Percentiles rank a stretch among this genome's conserved stretches.
Evolutionary conservation across 768 basidiomycete genomes (phyloP).

Genomic region (Clitopilus passeckerianus): DNA sequence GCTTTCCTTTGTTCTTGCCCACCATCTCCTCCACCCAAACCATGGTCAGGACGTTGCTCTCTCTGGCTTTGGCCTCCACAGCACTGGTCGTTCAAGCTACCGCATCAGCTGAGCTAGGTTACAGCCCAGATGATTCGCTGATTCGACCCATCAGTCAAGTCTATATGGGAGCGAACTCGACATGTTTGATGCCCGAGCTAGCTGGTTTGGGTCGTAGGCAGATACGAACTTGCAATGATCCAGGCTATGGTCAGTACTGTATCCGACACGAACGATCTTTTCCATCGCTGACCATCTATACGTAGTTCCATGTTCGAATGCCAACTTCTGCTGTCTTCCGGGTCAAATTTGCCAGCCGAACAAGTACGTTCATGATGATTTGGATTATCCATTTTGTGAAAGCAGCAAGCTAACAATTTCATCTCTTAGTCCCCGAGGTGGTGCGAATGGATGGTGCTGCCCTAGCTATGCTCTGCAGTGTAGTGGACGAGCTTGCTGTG

Average conservation of each 20-base stretch:
- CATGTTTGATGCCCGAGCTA: neutral
- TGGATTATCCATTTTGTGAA: neutral
- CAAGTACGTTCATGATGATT: neutral
- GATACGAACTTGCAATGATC: neutral
- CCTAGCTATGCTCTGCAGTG: neutral
- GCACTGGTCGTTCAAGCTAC: neutral
- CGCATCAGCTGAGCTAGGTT: neutral
- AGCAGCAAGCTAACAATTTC: neutral
- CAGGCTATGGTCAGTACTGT: neutral
- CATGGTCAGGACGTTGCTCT: neutral
- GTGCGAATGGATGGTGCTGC: neutral
- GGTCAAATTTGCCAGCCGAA: neutral
- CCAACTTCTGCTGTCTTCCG: neutral
- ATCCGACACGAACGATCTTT: neutral
- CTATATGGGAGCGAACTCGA: neutral
- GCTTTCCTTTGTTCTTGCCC: neutral
- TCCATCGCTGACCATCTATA: neutral
- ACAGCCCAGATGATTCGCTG: neutral
- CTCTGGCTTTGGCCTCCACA: neutral
- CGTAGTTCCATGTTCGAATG: neutral
- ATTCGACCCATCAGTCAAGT: neutral
- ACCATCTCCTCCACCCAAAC: neutral
- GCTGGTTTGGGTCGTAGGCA: neutral
- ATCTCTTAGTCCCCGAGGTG: neutral
- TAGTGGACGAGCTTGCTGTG: neutral